Percentiles rank a stretch among this genome's conserved stretches.
Conservation (phyloP, 768 basidiomycete species). For the Thelephora ganbajun region DNA sequence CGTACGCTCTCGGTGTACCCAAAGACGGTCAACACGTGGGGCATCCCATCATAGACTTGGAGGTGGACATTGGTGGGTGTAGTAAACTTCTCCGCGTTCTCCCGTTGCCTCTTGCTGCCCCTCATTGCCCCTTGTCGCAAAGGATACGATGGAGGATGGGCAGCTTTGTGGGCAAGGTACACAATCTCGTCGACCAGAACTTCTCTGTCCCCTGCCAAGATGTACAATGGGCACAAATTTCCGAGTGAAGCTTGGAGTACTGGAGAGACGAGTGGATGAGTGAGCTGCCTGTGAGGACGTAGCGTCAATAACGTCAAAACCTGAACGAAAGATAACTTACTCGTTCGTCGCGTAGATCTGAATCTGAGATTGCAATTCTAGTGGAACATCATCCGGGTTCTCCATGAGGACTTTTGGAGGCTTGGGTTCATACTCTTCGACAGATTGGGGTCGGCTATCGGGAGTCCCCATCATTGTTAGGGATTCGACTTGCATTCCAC, state of each 20-base stretch:
- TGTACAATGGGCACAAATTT: conserved; percentile 62
- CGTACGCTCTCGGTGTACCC: conserved; percentile 46
- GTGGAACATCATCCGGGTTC: conserved; percentile 25
- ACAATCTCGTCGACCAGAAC: conserved; percentile 68
- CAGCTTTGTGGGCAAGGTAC: conserved; percentile 69
- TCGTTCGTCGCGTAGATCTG: conserved; percentile 69
- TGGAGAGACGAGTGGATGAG: conserved; percentile 63
- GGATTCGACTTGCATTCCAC: background rate
- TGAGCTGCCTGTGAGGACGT: conserved; percentile 29
- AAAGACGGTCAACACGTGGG: conserved; percentile 64
- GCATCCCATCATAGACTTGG: conserved; percentile 66
- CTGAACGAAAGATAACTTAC: conserved; percentile 22
- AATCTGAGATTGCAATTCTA: conserved; percentile 49
- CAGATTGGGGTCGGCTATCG: background rate
- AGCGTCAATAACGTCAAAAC: background rate
- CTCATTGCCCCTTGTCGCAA: conserved; percentile 37
- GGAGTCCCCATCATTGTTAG: background rate
- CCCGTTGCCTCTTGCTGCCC: conserved; percentile 31
- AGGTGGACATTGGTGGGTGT: conserved; percentile 55
- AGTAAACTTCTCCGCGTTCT: conserved; percentile 35
- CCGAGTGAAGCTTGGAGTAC: conserved; percentile 59
- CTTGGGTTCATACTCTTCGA: conserved; percentile 31
- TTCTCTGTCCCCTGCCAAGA: conserved; percentile 62
- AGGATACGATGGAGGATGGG: conserved; percentile 54
- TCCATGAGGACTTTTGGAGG: conserved; percentile 45